These are phyloP conservation scores for Podosphaera fusca DNA, from an alignment of 2,329 filamentous ascomycete genomes.

Conservation along the genomic window DNA sequence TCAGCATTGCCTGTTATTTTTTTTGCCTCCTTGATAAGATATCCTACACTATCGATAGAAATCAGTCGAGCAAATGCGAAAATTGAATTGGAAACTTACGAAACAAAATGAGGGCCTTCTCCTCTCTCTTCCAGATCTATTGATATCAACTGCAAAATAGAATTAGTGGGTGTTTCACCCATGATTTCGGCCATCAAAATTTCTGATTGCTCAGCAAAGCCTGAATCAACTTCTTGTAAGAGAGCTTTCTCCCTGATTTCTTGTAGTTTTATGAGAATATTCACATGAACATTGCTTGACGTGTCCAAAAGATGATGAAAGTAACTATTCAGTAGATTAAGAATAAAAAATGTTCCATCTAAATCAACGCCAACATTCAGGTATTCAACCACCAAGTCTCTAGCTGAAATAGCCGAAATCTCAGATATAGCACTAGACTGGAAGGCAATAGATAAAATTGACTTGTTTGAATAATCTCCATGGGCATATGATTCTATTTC, in stretches of 20 bases:
- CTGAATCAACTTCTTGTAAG: not conserved
- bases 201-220: not conserved
- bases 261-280: not conserved
- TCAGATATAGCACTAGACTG: not conserved
- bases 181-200: not conserved
- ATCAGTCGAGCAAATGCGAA: not conserved
- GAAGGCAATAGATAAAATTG: not conserved
- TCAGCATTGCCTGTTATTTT: not conserved
- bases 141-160: not conserved
- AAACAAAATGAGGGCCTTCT: not conserved
- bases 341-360: not conserved
- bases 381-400: not conserved
- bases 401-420: not conserved
- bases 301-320: not conserved
- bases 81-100: not conserved
- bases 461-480: not conserved
- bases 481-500: slow-evolving; percentile 5
- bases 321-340: not conserved
- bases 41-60: not conserved
- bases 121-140: not conserved
- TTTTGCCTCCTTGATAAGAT: not conserved
- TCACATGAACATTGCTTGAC: not conserved
- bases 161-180: not conserved
- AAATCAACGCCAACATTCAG: not conserved
- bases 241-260: not conserved